phyloP scores from a whole-genome alignment of 805 yeast species.

The Cyberlindnera mississippiensis region DNA sequence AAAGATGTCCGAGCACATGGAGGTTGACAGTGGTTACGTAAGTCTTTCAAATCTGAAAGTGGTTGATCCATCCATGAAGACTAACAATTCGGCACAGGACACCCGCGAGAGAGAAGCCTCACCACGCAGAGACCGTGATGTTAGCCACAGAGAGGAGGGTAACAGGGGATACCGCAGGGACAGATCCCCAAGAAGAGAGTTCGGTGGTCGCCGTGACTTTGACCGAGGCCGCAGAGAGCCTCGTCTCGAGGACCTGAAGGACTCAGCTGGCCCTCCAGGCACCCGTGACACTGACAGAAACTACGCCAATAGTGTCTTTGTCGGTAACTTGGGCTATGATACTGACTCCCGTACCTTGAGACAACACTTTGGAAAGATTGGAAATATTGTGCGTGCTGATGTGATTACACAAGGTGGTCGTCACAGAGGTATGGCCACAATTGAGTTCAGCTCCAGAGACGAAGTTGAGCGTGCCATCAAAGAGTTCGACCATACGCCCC shows the following conservation, averaged over 20 bases:
- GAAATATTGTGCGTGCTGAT: conserved; percentile 75
- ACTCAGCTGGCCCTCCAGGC: conserved; percentile 22
- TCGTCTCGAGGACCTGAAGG: conserved; percentile 30
- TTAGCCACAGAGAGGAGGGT: conserved; percentile 7
- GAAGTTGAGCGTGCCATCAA: conserved; percentile 71
- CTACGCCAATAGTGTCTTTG: conserved; percentile 63
- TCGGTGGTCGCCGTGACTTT: conserved; percentile 1
- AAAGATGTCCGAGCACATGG: conserved; percentile 55
- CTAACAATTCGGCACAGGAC: conserved; percentile 19
- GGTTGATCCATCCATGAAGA: neutral
- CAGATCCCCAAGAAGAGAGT: conserved; percentile 28
- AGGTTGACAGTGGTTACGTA: conserved; percentile 39
- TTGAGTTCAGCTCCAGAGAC: conserved; percentile 64
- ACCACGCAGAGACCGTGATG: conserved; percentile 29
- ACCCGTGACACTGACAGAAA: conserved; percentile 47
- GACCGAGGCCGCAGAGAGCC: conserved; percentile 16
- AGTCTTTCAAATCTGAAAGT: neutral
- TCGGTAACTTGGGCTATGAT: conserved; percentile 70
- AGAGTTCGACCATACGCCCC: conserved; percentile 58
- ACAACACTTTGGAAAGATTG: conserved; percentile 54
- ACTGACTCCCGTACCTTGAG: conserved; percentile 56
- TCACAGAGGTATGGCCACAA: conserved; percentile 89
- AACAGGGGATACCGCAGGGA: conserved; percentile 28
- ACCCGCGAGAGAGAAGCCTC: conserved; percentile 27
- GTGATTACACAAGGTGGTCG: conserved; percentile 74